Percentiles rank a stretch among this genome's conserved stretches.
phyloP scores from a whole-genome alignment of 139 green algal genomes.

The Chlamydomonas schloesseri region DNA sequence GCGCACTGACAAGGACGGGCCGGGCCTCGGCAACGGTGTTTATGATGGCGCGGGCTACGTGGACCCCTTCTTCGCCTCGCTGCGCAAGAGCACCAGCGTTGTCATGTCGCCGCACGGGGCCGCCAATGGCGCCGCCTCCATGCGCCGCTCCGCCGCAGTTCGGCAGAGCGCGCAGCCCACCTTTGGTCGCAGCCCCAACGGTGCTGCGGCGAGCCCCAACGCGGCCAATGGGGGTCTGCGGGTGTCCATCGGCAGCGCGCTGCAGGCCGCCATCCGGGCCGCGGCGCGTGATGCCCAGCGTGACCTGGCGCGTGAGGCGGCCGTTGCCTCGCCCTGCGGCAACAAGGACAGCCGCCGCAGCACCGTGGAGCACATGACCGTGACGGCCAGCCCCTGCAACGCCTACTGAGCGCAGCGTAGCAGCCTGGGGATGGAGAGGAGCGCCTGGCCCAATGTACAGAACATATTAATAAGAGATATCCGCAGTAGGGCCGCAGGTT shows the following conservation, averaged over 20 bases:
- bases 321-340: too few relatives aligned
- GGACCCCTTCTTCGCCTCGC: conserved; percentile 32
- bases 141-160: background rate
- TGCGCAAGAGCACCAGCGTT: conserved; percentile 34
- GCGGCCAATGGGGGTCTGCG: background rate
- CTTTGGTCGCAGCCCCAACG: background rate
- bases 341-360: too few relatives aligned
- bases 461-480: too few relatives aligned
- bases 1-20: conserved; percentile 30
- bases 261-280: conserved; percentile 38
- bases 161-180: background rate
- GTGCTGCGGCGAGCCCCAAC: background rate
- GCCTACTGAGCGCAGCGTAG: too few relatives aligned
- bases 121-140: background rate
- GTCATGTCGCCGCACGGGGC: background rate
- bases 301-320: background rate
- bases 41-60: conserved; percentile 30
- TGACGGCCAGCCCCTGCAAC: too few relatives aligned
- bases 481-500: too few relatives aligned
- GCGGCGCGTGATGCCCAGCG: conserved; percentile 20
- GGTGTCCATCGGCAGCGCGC: background rate
- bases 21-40: conserved; percentile 10
- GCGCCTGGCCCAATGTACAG: too few relatives aligned
- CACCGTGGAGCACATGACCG: too few relatives aligned
- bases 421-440: too few relatives aligned